A percentile compares a stretch with the other conserved stretches of the same genome.
Conservation (phyloP, 2,329 filamentous ascomycete species). For the Hymenoscyphus salicellus region DNA sequence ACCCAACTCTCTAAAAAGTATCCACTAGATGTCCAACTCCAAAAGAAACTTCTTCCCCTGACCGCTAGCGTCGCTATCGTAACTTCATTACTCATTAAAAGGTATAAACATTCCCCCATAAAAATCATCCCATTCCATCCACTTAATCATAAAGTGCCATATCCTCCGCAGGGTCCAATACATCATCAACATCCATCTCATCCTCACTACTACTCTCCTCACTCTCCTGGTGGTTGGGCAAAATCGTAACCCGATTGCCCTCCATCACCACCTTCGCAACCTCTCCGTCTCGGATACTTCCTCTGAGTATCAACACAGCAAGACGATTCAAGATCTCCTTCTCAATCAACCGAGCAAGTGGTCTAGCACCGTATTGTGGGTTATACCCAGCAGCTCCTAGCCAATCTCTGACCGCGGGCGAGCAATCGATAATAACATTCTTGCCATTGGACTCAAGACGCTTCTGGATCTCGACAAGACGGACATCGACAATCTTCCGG, state of each 20-base stretch:
- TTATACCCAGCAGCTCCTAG: conserved; percentile 89
- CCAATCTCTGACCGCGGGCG: conserved; percentile 86
- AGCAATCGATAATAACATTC: conserved; percentile 80
- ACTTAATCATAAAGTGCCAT: conserved; percentile 50
- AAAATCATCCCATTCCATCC: not conserved
- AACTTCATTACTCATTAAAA: too few relatives aligned
- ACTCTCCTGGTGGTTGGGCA: conserved; percentile 79
- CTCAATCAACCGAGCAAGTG: conserved; percentile 85
- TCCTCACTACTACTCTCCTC: conserved; percentile 70
- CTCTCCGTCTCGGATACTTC: conserved; percentile 83
- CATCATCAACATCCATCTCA: conserved; percentile 58
- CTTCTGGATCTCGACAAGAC: conserved; percentile 84
- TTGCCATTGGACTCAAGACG: conserved; percentile 81
- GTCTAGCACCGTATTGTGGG: conserved; percentile 89
- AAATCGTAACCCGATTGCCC: conserved; percentile 74
- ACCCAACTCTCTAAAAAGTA: too few relatives aligned
- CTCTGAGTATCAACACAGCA: conserved; percentile 85
- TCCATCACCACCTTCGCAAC: conserved; percentile 73
- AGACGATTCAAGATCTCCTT: conserved; percentile 94
- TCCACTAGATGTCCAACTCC: too few relatives aligned
- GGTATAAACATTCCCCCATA: not conserved
- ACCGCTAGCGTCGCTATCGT: too few relatives aligned
- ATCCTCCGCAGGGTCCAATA: conserved; percentile 61
- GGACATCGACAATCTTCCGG: conserved; percentile 90
- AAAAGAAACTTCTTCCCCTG: too few relatives aligned